Evolutionary conservation across 352 stramenopile genomes (phyloP).

Genomic region (Phytophthora sansomeana): DNA sequence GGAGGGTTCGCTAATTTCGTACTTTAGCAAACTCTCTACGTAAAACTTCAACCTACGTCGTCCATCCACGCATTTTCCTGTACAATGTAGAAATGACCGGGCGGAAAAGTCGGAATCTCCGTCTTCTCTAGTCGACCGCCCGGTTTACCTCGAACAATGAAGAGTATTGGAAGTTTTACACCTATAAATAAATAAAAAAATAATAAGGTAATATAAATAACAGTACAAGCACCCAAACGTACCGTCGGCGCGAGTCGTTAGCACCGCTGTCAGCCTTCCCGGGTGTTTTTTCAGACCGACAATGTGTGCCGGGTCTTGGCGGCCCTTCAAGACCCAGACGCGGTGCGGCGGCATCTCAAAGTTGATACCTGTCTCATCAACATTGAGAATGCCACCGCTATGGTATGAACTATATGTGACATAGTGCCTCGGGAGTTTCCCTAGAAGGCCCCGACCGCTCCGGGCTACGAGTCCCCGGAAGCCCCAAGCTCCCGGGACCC

Average conservation of each 20-base stretch:
- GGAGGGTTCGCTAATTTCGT: slow-evolving; percentile 5
- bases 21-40: slow-evolving; percentile 1
- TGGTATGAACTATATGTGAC: neutral
- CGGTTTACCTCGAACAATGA: no score
- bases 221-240: no score
- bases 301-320: no score
- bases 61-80: slow-evolving; percentile 17
- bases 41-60: neutral
- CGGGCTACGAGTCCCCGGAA: no score
- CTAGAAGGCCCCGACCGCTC: no score
- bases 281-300: no score
- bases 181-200: slow-evolving; percentile 1
- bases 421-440: no score
- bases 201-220: slow-evolving; percentile 2
- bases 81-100: slow-evolving; percentile 2
- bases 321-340: no score
- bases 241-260: slow-evolving; percentile 12
- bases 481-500: no score
- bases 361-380: slow-evolving; percentile 14
- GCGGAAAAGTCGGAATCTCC: no score
- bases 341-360: slow-evolving; percentile 8
- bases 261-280: neutral
- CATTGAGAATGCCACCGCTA: slow-evolving; percentile 6
- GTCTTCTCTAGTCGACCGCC: no score
- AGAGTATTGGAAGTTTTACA: no score